Base-by-base conservation (phyloP, 805 yeast genomes). In the Ogataea neopini region DNA sequence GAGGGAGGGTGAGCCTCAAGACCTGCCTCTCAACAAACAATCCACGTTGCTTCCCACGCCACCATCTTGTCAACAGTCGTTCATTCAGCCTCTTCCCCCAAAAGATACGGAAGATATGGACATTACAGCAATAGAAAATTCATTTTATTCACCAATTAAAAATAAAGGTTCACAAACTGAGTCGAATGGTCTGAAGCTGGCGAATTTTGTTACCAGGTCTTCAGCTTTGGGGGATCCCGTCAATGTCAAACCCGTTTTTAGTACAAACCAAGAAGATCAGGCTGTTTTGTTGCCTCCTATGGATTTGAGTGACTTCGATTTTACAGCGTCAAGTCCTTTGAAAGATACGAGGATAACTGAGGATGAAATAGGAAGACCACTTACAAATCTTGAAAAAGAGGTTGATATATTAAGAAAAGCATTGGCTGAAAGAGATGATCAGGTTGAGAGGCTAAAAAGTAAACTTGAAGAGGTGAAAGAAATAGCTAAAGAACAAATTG, bases 111-210 rank as follows among this genome's bases (percentile, higher is more conserved):
- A 23, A 6, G 33, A 28, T n/a, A n/a, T 10, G 10, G 23, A 42
- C 17, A 45, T 29, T 13, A 43, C 46, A 2, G 46, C 41, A 9
- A 43, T 43, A 3, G 46, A 43, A 28, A 43, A 43, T 19, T 36
- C 46, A 7, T 14, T 43, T 11, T 43, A 36, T 20, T 43, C 46
- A 11, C 43, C 43, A 6, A 15, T 30, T 4, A 14, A 14, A 6
- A 9, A 40, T 13, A 29, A 26, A 19, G 40, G 40, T 4, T 26
- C 20, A 14, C 15, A n/a, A 14, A 23, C 15, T 15, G 30, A 36
- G 28, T 6, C 36, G n/a, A n/a, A n/a, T n/a, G n/a, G n/a, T n/a
- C n/a, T n/a, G n/a, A n/a, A n/a, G n/a, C n/a, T n/a, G n/a, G n/a
- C n/a, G n/a, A n/a, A n/a, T n/a, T n/a, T n/a, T n/a, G n/a, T n/a